These are phyloP conservation scores for Pichia nakasei DNA, from an alignment of 805 yeast species.

Conservation along the genomic window DNA sequence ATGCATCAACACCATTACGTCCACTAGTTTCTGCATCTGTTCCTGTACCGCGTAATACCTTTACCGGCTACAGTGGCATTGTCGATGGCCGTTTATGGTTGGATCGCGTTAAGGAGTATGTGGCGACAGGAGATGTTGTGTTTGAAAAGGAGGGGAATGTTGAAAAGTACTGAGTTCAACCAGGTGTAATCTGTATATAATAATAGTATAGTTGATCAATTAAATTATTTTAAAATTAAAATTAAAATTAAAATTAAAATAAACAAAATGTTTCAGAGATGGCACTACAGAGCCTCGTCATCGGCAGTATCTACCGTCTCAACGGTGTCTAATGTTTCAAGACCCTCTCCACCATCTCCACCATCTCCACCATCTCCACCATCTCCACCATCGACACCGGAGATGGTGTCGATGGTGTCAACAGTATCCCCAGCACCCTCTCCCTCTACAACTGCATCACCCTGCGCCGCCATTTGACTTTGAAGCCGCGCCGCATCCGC, in stretches of 20 bases:
- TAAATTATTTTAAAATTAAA: too few species aligned
- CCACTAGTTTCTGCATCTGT: conserved; percentile 73
- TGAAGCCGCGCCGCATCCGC: conserved; percentile 4
- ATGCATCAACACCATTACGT: conserved; percentile 34
- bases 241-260: too few species aligned
- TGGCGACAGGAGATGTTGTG: conserved; percentile 59
- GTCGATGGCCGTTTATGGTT: conserved; percentile 67
- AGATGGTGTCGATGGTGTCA: too few species aligned
- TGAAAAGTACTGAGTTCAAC: conserved; percentile 23
- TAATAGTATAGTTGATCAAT: too few species aligned
- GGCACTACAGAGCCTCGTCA: too few species aligned
- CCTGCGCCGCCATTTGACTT: background rate
- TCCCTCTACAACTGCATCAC: conserved; percentile 2
- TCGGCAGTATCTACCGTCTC: too few species aligned
- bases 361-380: background rate
- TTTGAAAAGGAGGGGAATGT: conserved; percentile 21
- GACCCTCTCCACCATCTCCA: background rate
- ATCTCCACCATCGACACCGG: conserved; percentile 1
- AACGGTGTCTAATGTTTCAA: too few species aligned
- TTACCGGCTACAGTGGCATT: conserved; percentile 57
- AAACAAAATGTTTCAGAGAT: too few species aligned
- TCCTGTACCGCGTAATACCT: conserved; percentile 62
- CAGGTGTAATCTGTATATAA: background rate
- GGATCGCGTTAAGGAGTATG: conserved; percentile 63
- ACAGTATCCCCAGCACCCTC: background rate